A percentile compares a stretch with the other conserved stretches of the same genome.
phyloP scores from a whole-genome alignment of 1,284 basidiomycete genomes.

The Pseudozyma pruni region DNA sequence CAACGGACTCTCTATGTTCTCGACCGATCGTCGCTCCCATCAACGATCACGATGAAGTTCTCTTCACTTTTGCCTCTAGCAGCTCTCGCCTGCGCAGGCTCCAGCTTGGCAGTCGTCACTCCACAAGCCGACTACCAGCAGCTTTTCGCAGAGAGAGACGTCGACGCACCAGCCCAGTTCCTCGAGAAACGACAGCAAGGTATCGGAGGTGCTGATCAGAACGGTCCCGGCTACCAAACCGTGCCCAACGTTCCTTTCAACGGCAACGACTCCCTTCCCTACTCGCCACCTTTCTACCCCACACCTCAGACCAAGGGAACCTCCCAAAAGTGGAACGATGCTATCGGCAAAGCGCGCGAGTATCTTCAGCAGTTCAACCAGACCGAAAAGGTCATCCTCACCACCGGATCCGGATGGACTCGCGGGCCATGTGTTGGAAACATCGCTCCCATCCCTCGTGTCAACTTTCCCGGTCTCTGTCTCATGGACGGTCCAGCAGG shows the following conservation, averaged over 20 bases:
- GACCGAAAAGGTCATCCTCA: conserved; percentile 70
- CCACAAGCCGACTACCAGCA: conserved; percentile 33
- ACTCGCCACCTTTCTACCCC: conserved; percentile 54
- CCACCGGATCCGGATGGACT: conserved; percentile 66
- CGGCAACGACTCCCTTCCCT: conserved; percentile 53
- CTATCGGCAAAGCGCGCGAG: conserved; percentile 70
- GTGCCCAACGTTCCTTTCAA: conserved; percentile 35
- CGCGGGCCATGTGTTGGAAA: conserved; percentile 60
- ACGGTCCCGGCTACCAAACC: conserved; percentile 46
- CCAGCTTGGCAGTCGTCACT: conserved; percentile 22
- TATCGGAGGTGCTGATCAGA: conserved; percentile 37
- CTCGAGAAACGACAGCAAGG: conserved; percentile 38
- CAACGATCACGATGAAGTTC: conserved; percentile 21
- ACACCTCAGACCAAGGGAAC: conserved; percentile 46
- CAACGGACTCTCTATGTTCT: not conserved
- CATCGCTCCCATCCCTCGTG: conserved; percentile 71
- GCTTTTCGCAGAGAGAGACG: conserved; percentile 22
- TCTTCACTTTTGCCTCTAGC: conserved; percentile 26
- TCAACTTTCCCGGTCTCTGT: conserved; percentile 77
- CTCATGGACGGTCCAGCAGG: conserved; percentile 73
- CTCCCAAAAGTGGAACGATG: conserved; percentile 74
- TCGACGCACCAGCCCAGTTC: conserved; percentile 16
- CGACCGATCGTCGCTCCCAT: too few relatives aligned
- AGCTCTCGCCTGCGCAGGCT: conserved; percentile 25
- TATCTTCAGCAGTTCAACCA: conserved; percentile 69